A percentile compares a stretch with the other conserved stretches of the same genome.
These are phyloP conservation scores for Tolypocladium ophioglossoides DNA, from an alignment of 2,329 filamentous ascomycete species.

Conservation along the genomic window DNA sequence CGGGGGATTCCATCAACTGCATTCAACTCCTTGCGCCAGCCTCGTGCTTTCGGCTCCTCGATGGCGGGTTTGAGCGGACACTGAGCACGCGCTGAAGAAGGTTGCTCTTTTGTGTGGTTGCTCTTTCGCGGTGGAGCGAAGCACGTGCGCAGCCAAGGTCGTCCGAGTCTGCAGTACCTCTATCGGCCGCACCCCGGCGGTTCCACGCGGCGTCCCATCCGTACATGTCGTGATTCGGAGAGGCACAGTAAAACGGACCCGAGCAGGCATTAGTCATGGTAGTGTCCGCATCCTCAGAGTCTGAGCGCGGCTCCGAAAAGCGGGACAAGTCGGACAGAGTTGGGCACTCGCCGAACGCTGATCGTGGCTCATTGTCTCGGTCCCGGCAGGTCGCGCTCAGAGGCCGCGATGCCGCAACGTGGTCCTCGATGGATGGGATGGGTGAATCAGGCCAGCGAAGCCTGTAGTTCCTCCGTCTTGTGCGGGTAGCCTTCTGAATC, in stretches of 20 bases:
- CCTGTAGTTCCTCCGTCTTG: background rate
- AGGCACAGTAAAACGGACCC: slow-evolving; percentile 7
- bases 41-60: background rate
- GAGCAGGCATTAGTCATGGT: no score
- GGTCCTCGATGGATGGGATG: background rate
- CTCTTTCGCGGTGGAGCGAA: background rate
- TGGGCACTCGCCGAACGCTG: background rate
- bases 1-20: background rate
- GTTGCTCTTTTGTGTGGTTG: background rate
- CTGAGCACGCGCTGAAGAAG: background rate
- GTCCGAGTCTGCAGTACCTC: background rate
- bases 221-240: slow-evolving; percentile 31
- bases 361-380: no score
- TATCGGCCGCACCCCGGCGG: no score
- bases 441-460: background rate
- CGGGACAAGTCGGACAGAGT: background rate
- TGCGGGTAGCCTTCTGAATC: no score
- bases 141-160: background rate
- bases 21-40: background rate
- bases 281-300: background rate
- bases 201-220: slow-evolving; percentile 41
- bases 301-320: background rate
- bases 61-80: background rate
- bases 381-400: background rate
- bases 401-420: background rate